A percentile compares a stretch with the other conserved stretches of the same genome.
Conservation (phyloP, 495 filamentous ascomycete species). For the Aspergillus bertholletiae region DNA sequence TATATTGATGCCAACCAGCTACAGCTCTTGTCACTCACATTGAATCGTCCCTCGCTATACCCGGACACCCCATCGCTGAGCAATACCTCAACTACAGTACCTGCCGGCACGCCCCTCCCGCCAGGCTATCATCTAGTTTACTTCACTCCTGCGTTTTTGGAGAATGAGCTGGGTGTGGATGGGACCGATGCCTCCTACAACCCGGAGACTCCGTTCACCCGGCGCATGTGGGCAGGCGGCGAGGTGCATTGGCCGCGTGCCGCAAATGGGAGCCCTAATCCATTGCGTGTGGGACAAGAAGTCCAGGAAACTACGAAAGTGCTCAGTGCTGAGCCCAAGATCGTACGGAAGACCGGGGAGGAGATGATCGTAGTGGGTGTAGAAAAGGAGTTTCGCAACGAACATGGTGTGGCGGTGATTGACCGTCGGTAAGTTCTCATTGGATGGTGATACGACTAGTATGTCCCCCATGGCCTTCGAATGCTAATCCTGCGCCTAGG, state of each 20-base stretch:
- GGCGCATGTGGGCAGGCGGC: slow-evolving; percentile 81
- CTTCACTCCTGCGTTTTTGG: slow-evolving; percentile 59
- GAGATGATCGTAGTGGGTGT: slow-evolving; percentile 66
- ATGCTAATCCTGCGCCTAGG: slow-evolving; percentile 22
- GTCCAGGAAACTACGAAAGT: slow-evolving; percentile 57
- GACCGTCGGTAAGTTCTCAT: slow-evolving; percentile 49
- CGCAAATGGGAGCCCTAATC: slow-evolving; percentile 30
- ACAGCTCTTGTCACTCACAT: slow-evolving; percentile 50
- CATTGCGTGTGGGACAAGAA: slow-evolving; percentile 48
- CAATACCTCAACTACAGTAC: slow-evolving; percentile 17
- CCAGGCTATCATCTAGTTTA: slow-evolving; percentile 71
- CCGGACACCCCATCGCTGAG: slow-evolving; percentile 26
- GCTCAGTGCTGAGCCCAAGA: slow-evolving; percentile 47
- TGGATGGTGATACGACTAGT: too few species aligned
- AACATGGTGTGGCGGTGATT: slow-evolving; percentile 45
- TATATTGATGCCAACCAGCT: slow-evolving; percentile 56
- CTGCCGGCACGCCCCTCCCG: slow-evolving; percentile 46
- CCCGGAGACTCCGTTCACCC: slow-evolving; percentile 58
- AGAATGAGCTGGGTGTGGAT: slow-evolving; percentile 56
- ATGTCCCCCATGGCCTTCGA: too few species aligned
- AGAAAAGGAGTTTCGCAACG: slow-evolving; percentile 55
- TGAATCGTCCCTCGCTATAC: slow-evolving; percentile 45
- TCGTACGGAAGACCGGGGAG: slow-evolving; percentile 49
- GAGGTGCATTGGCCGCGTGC: slow-evolving; percentile 48
- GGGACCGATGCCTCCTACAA: slow-evolving; percentile 70